A percentile compares a stretch with the other conserved stretches of the same genome.
Evolutionary conservation across 148 eudicot genomes (phyloP).

Genomic region (Beta vulgaris): DNA sequence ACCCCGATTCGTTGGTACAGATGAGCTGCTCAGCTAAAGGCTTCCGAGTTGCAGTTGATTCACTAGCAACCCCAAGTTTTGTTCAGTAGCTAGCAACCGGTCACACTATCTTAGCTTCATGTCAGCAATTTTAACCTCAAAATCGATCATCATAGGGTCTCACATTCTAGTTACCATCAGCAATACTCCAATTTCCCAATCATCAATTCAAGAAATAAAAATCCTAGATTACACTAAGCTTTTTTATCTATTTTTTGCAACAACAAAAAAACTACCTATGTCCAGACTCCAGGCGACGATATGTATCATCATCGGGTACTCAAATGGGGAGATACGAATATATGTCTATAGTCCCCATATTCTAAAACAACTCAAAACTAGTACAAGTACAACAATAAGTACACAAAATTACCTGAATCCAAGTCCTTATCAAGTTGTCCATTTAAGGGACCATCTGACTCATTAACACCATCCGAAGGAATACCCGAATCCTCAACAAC

Average conservation of each 20-base stretch:
- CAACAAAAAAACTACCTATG: neutral
- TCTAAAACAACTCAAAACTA: too few species aligned
- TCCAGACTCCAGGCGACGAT: too few species aligned
- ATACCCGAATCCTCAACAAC: conserved; percentile 2
- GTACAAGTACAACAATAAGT: neutral
- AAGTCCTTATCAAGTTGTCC: conserved; percentile 17
- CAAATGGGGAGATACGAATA: too few species aligned
- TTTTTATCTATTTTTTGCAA: neutral
- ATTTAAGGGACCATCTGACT: conserved; percentile 18
- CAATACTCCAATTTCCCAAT: neutral
- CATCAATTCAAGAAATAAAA: neutral
- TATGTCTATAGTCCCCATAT: too few species aligned
- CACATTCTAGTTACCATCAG: neutral
- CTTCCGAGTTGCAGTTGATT: too few species aligned
- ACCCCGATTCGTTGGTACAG: neutral
- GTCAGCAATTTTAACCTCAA: neutral
- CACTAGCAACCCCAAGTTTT: too few species aligned
- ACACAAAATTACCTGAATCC: conserved; percentile 24
- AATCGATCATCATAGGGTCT: neutral
- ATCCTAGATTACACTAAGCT: neutral
- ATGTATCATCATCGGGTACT: too few species aligned
- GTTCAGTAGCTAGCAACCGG: neutral
- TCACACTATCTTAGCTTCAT: neutral
- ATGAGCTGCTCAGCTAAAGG: neutral
- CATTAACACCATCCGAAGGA: neutral